Conservation (phyloP, 2,329 filamentous ascomycete genomes). For the Calonectria pauciramosa region DNA sequence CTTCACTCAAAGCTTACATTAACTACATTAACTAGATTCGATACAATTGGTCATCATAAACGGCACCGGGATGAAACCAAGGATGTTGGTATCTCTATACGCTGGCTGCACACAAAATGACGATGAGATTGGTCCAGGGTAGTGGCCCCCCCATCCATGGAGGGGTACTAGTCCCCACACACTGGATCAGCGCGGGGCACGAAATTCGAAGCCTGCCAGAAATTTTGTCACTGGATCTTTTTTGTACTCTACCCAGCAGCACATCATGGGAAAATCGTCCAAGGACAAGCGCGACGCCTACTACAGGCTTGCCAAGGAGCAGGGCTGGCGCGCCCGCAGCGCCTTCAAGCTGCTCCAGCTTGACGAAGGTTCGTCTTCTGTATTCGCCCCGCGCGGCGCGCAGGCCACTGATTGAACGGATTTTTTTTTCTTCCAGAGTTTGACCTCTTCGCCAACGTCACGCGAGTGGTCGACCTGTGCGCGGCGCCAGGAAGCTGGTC, state of each 20-base stretch:
- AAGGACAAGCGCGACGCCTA: conserved; percentile 99
- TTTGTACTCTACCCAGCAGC: conserved; percentile 1
- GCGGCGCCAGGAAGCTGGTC: conserved; percentile 98
- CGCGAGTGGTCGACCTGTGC: conserved; percentile 94
- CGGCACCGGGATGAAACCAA: not conserved
- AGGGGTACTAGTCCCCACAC: conserved; percentile 28
- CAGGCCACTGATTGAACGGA: conserved; percentile 22
- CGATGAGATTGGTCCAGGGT: conserved; percentile 22
- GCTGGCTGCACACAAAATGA: not conserved
- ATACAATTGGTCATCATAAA: too few species aligned
- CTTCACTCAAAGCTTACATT: not conserved
- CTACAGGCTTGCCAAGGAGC: conserved; percentile 97
- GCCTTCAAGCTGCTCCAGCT: conserved; percentile 98
- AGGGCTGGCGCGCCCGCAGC: conserved; percentile 96
- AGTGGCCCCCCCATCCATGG: conserved; percentile 19
- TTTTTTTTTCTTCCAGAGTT: conserved; percentile 80
- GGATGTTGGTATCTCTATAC: not conserved
- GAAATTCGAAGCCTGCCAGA: conserved; percentile 36
- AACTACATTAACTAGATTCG: too few species aligned
- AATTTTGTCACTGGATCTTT: conserved; percentile 19
- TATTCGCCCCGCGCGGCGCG: not conserved
- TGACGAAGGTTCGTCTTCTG: conserved; percentile 73
- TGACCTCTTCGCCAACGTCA: conserved; percentile 91
- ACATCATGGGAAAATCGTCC: conserved; percentile 91
- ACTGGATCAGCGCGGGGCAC: conserved; percentile 44